These are phyloP conservation scores for Xylariaceae sp. DNA, from an alignment of 2,329 filamentous ascomycete species.

Conservation along the genomic window DNA sequence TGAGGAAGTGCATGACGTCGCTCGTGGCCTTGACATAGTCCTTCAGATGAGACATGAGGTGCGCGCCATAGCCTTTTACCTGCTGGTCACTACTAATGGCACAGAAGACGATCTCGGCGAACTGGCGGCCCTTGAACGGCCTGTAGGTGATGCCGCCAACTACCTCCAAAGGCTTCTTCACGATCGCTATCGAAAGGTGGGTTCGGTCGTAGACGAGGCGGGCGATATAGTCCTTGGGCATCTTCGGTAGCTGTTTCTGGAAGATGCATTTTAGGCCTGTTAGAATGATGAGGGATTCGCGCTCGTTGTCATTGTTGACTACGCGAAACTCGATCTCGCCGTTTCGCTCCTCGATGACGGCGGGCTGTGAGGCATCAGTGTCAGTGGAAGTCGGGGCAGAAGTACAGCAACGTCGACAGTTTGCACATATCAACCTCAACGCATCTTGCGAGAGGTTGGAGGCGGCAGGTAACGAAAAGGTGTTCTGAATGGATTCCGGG, in stretches of 20 bases:
- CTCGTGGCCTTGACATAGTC: conserved; percentile 94
- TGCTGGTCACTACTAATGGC: conserved; percentile 87
- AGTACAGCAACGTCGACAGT: background rate
- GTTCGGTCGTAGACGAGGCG: conserved; percentile 92
- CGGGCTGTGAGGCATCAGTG: conserved; percentile 47
- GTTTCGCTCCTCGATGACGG: conserved; percentile 83
- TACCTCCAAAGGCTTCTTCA: conserved; percentile 87
- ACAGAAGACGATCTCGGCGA: conserved; percentile 96
- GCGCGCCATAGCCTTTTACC: conserved; percentile 93
- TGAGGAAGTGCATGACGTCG: conserved; percentile 93
- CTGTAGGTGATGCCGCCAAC: conserved; percentile 92
- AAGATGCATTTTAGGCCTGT: conserved; percentile 95
- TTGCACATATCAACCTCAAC: background rate
- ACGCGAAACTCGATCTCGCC: conserved; percentile 93
- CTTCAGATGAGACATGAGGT: conserved; percentile 94
- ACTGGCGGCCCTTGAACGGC: conserved; percentile 80
- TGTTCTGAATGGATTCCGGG: background rate
- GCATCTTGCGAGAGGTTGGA: background rate
- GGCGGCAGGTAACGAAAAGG: background rate
- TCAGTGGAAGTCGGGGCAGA: background rate
- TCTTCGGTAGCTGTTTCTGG: conserved; percentile 93
- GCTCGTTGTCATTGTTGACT: conserved; percentile 85
- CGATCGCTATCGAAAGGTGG: conserved; percentile 89
- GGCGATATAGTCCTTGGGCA: conserved; percentile 98
- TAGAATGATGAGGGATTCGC: conserved; percentile 82